Base-by-base conservation (phyloP, 305 asterid species). In the Fraxinus greggii region DNA sequence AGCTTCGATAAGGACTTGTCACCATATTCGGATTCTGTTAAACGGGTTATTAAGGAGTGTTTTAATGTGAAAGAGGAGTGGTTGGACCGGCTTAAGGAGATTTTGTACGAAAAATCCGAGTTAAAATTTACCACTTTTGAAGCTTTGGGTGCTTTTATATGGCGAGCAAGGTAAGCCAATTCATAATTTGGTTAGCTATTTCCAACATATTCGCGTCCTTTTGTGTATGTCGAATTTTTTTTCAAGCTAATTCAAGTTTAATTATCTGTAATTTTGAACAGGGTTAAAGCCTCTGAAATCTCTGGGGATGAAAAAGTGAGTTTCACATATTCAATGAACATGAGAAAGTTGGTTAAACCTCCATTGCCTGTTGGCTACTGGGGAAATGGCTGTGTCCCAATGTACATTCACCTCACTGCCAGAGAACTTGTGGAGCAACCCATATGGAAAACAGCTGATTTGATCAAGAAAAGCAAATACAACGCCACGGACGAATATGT, bases 331-430 rank as follows among this genome's bases (percentile, higher is more conserved):
- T 86, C 95, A 31, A 89, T 89, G 84, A 94, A 89, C 83, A 85
- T 93, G 54, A 88, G 97, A 81, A 93, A 87, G 63, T 17, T 83
- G 56, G 86, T 89, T 1, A 88, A 85, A 24, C 97, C 98, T 28
- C 87, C 94, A 0, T 82, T 94, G 10, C 97, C 97, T 1, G 77
- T 78, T 4, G 97, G 94, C 33, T 94, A 94, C 74, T 94, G 97
- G 97, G 98, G 98, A 81, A 94, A 94, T 72, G 92, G 97, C 10
- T 94, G 98, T 51, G 97, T 93, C n/a, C 97, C 97, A 1, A 92
- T 94, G 92, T 90, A 90, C 79, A 90, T 89, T 0, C 92, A 90
- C 75, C 91, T 88, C 74, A 83, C 87, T 7, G 95, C 95, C 1
- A 85, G 32, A 5, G 92, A 92, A 82, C 84, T 88, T 79, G 85